phyloP scores from a whole-genome alignment of 1,139 yeast genomes.

The Geotrichum reessii region DNA sequence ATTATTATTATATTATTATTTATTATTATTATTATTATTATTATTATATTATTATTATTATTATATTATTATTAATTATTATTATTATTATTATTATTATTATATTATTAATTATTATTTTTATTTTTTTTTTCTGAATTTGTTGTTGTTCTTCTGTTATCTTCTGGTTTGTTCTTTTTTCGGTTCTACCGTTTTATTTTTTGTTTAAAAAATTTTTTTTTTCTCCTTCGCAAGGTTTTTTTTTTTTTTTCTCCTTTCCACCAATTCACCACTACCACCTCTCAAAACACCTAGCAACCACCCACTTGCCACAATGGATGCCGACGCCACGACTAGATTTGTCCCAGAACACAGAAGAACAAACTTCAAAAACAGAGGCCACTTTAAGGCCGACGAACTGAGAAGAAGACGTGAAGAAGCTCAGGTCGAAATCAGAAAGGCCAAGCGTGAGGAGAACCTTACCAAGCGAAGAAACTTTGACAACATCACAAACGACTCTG shows the following conservation, averaged over 20 bases:
- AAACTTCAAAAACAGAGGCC: constrained; percentile 88
- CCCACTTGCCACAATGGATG: constrained; percentile 48
- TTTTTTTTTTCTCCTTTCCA: background rate
- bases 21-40: too few species aligned
- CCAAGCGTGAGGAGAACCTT: constrained; percentile 89
- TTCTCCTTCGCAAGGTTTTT: background rate
- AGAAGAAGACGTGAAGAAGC: constrained; percentile 98
- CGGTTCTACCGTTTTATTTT: background rate
- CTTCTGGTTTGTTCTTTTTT: background rate
- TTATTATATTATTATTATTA: too few species aligned
- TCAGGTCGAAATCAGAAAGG: constrained; percentile 93
- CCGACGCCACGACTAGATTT: constrained; percentile 76
- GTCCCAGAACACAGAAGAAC: constrained; percentile 98
- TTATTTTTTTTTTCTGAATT: background rate
- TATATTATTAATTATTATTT: background rate
- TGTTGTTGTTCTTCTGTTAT: background rate
- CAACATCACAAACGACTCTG: constrained; percentile 42
- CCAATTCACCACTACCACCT: background rate
- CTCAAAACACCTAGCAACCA: background rate
- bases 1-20: too few species aligned
- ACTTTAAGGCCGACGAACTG: constrained; percentile 91
- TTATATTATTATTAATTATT: too few species aligned
- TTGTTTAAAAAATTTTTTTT: constrained; percentile 3
- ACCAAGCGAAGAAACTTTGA: constrained; percentile 84
- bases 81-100: too few species aligned